Evolutionary conservation across 2,329 filamentous ascomycete genomes (phyloP).

Genomic region (Sarocladiaceae sp.): DNA sequence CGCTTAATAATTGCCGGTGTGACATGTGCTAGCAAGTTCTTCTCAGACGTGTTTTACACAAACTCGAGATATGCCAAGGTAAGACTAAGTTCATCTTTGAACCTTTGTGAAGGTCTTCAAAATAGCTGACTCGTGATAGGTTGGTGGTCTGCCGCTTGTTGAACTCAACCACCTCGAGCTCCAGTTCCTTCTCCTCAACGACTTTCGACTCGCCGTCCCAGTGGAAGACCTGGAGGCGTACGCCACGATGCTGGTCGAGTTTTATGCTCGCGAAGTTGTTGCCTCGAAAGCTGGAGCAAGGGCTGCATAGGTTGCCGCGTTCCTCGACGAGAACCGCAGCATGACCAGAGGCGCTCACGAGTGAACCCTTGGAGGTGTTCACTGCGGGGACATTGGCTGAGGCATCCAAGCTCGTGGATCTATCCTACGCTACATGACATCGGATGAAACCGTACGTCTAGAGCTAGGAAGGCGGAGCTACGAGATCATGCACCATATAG

Average conservation of each 20-base stretch:
- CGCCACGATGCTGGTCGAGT: slow-evolving; percentile 97
- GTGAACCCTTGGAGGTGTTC: no score
- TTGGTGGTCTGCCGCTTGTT: slow-evolving; percentile 84
- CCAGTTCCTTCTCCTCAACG: slow-evolving; percentile 92
- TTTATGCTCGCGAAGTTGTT: slow-evolving; percentile 89
- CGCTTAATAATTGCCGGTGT: slow-evolving; percentile 94
- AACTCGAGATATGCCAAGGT: slow-evolving; percentile 99
- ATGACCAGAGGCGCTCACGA: background rate
- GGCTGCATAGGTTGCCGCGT: slow-evolving; percentile 5
- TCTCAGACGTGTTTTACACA: slow-evolving; percentile 97
- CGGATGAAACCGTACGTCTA: slow-evolving; percentile 7
- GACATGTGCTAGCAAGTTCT: slow-evolving; percentile 98
- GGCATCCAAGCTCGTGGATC: no score
- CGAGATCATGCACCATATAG: background rate
- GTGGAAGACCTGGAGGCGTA: slow-evolving; percentile 96
- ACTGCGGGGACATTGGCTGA: no score
- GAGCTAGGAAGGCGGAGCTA: background rate
- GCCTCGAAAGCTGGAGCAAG: slow-evolving; percentile 8
- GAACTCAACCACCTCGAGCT: slow-evolving; percentile 96
- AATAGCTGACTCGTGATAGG: no score
- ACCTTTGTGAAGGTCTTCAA: background rate
- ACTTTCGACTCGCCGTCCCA: slow-evolving; percentile 88
- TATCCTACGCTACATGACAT: no score
- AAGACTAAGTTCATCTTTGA: slow-evolving; percentile 25
- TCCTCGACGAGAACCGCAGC: background rate